A percentile compares a stretch with the other conserved stretches of the same genome.
Evolutionary conservation across 2,329 filamentous ascomycete species (phyloP).

Genomic region (Alternaria arbusti): DNA sequence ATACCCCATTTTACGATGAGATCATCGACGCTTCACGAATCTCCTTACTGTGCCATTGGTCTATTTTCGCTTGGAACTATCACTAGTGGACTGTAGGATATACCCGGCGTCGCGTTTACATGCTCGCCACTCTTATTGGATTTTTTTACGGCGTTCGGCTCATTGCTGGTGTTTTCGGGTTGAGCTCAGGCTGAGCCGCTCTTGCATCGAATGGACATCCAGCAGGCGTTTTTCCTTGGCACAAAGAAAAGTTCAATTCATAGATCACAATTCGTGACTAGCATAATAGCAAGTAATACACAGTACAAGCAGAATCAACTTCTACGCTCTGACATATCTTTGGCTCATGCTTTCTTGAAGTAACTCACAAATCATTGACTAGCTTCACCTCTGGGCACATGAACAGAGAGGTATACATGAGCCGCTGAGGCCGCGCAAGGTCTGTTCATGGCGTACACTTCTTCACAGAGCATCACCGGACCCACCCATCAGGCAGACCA

Average conservation of each 20-base stretch:
- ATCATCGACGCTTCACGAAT: slow-evolving; percentile 22
- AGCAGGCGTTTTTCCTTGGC: slow-evolving; percentile 3
- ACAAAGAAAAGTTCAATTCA: slow-evolving; percentile 1
- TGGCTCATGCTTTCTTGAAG: background rate
- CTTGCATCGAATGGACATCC: slow-evolving; percentile 14
- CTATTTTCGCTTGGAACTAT: slow-evolving; percentile 23
- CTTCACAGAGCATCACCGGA: background rate
- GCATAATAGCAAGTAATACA: slow-evolving; percentile 4
- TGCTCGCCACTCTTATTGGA: slow-evolving; percentile 10
- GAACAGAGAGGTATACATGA: background rate
- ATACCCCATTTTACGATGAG: slow-evolving; percentile 7
- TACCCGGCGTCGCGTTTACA: slow-evolving; percentile 23
- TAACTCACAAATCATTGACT: background rate
- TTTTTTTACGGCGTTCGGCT: slow-evolving; percentile 5
- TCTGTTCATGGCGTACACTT: background rate
- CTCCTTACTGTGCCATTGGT: slow-evolving; percentile 24
- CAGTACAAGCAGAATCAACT: slow-evolving; percentile 7
- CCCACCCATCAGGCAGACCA: background rate
- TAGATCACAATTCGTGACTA: background rate
- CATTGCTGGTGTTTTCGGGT: slow-evolving; percentile 14
- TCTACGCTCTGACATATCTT: background rate
- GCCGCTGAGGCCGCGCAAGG: background rate
- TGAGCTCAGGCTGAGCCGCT: slow-evolving; percentile 19
- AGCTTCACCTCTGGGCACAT: background rate
- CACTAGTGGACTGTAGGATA: slow-evolving; percentile 33